phyloP scores from a whole-genome alignment of 331 rosid species.

The Stylosanthes scabra region DNA sequence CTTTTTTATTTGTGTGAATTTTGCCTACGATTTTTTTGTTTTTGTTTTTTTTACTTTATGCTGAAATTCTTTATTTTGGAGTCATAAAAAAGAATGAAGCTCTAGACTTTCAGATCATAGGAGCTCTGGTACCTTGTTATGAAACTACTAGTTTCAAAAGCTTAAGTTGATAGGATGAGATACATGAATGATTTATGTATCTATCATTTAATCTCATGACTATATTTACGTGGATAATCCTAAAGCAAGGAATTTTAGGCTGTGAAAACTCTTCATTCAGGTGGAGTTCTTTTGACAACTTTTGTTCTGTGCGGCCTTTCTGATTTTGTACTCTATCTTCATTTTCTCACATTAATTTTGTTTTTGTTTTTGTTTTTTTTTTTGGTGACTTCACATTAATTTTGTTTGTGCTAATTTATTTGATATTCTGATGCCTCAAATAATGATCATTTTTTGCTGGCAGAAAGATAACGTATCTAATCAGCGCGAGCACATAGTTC shows the following conservation, averaged over 20 bases:
- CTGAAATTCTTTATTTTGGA: no score
- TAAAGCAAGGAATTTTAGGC: slow-evolving; percentile 19
- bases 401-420: slow-evolving; percentile 22
- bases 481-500: slow-evolving; percentile 88
- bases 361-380: no score
- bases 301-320: slow-evolving; percentile 1
- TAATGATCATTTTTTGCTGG: slow-evolving; percentile 35
- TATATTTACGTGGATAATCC: slow-evolving; percentile 2
- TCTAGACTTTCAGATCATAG: no score
- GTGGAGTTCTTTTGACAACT: slow-evolving; percentile 7
- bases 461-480: slow-evolving; percentile 95
- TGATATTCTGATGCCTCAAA: slow-evolving; percentile 34
- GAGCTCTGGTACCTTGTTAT: no score
- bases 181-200: no score
- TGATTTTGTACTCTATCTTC: slow-evolving; percentile 4
- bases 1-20: no score
- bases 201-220: neutral
- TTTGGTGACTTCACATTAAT: neutral
- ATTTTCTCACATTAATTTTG: slow-evolving; percentile 1
- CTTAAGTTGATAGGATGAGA: no score
- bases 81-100: no score
- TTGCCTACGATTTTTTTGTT: no score
- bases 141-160: no score
- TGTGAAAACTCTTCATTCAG: slow-evolving; percentile 15
- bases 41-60: no score